These are phyloP conservation scores for Rhizophagus sp. DNA, from an alignment of 192 early-diverging fungal species.

Conservation along the genomic window DNA sequence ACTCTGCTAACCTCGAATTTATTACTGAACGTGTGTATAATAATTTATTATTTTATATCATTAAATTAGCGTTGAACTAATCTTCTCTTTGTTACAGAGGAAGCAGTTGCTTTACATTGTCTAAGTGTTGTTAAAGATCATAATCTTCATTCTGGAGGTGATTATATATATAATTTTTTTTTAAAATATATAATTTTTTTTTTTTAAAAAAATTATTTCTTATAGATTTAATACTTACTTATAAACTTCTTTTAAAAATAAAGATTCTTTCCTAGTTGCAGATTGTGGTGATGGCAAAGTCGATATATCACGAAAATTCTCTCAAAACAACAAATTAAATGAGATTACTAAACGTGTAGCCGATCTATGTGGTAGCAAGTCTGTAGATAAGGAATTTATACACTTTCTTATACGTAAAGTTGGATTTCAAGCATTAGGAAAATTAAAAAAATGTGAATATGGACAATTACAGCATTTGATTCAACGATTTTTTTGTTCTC, in stretches of 20 bases:
- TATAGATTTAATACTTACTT: too few relatives aligned
- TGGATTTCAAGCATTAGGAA: not conserved
- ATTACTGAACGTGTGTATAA: not conserved
- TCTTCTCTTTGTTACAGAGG: not conserved
- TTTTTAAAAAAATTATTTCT: not conserved
- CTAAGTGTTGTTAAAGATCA: not conserved
- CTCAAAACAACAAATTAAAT: not conserved
- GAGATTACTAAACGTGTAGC: constrained; percentile 3
- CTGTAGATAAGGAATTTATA: constrained; percentile 17
- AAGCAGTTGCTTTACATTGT: constrained; percentile 13
- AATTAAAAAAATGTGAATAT: constrained; percentile 1
- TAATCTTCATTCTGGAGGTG: constrained; percentile 14
- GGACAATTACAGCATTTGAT: constrained; percentile 4
- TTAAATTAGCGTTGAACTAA: not conserved
- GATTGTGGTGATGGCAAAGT: constrained; percentile 14
- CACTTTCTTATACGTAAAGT: not conserved
- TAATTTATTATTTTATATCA: not conserved
- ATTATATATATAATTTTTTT: not conserved
- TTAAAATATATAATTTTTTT: not conserved
- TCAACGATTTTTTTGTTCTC: not conserved
- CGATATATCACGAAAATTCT: not conserved
- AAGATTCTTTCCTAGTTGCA: constrained; percentile 5
- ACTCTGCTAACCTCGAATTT: constrained; percentile 1
- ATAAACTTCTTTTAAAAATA: not conserved
- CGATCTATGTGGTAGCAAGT: not conserved